Evolutionary conservation across 208 protist genomes (phyloP).

Genomic region (Acanthamoeba rhysodes): DNA sequence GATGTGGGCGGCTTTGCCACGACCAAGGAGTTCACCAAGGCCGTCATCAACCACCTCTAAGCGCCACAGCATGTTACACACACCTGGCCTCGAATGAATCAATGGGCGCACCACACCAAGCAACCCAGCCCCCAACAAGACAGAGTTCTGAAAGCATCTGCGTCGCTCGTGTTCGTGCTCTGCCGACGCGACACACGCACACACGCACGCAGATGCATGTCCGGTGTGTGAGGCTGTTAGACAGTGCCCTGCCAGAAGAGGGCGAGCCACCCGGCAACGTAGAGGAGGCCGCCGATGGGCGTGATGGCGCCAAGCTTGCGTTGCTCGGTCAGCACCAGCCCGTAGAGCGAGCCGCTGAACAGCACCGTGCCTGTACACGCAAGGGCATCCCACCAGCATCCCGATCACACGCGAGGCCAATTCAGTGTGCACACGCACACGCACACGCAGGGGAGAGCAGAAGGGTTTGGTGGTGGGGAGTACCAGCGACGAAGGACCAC

Average conservation of each 20-base stretch:
- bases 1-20: slow-evolving; percentile 83
- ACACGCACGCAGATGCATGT: too few species aligned
- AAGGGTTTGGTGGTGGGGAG: not conserved
- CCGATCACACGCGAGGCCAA: too few species aligned
- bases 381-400: too few species aligned
- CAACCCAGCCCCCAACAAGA: not conserved
- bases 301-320: slow-evolving; percentile 23
- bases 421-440: too few species aligned
- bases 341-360: slow-evolving; percentile 49
- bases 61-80: too few species aligned
- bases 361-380: not conserved
- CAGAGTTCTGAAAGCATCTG: too few species aligned
- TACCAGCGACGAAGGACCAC: not conserved
- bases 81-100: too few species aligned
- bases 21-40: slow-evolving; percentile 81
- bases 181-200: not conserved
- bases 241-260: not conserved
- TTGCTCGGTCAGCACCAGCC: slow-evolving; percentile 39
- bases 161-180: not conserved
- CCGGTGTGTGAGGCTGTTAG: not conserved
- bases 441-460: too few species aligned
- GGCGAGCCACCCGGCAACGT: slow-evolving; percentile 31
- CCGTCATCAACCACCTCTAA: slow-evolving; percentile 75
- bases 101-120: not conserved
- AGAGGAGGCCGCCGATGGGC: slow-evolving; percentile 31